phyloP scores from a whole-genome alignment of 331 rosid species.

The Rhamnella rubrinervis region DNA sequence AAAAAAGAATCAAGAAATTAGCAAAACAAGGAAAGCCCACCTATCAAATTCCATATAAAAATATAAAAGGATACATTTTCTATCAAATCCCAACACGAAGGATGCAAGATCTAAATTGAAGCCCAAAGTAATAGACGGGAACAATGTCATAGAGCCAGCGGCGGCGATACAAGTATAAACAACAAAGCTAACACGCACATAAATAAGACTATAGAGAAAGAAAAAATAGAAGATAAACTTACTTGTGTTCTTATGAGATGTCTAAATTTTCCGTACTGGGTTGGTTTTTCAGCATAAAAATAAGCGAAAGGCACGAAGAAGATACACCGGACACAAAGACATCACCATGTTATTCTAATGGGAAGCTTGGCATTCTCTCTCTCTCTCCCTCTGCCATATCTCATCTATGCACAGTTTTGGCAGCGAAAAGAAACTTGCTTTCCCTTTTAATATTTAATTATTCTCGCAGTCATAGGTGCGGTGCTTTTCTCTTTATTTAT shows the following conservation, averaged over 20 bases:
- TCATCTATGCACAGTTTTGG: slow-evolving; percentile 8
- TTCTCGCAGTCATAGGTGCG: neutral
- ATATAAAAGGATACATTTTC: slow-evolving; percentile 6
- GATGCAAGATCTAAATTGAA: slow-evolving; percentile 24
- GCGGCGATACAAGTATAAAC: neutral
- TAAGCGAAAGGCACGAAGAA: slow-evolving; percentile 4
- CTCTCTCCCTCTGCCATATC: slow-evolving; percentile 16
- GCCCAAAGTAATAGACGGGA: slow-evolving; percentile 3
- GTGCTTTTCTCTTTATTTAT: neutral
- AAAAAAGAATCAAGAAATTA: slow-evolving; percentile 18
- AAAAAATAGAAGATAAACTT: slow-evolving; percentile 11
- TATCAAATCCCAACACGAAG: slow-evolving; percentile 10
- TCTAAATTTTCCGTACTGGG: neutral
- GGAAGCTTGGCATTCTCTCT: slow-evolving; percentile 1
- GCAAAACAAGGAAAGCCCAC: slow-evolving; percentile 20
- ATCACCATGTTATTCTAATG: slow-evolving; percentile 4
- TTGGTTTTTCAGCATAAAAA: slow-evolving; percentile 20
- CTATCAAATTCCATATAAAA: slow-evolving; percentile 18
- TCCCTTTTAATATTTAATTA: slow-evolving; percentile 9
- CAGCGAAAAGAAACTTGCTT: neutral
- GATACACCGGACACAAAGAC: slow-evolving; percentile 9
- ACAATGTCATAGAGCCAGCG: neutral
- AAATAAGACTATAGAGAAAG: neutral
- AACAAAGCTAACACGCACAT: neutral
- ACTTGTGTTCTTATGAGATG: slow-evolving; percentile 20